Base-by-base conservation (phyloP, 805 yeast genomes). In the Ogataea zsoltii region DNA sequence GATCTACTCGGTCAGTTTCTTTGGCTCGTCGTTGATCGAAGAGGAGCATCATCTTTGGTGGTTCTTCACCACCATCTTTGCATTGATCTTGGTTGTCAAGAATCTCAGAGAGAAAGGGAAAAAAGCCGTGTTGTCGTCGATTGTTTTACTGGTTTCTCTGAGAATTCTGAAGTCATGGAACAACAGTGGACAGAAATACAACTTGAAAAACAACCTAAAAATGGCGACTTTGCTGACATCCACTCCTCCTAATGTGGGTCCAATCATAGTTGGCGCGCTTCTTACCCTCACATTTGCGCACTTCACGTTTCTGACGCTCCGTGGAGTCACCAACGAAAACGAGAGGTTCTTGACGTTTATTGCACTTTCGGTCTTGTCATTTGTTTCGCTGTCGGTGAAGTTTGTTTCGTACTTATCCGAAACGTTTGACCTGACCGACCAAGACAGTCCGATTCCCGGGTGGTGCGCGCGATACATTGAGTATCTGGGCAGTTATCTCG, bases 21-120 rank as follows among this genome's bases (percentile, higher is more conserved):
- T 91, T 67, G 96, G 91, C 10, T 88, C 95, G 49, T 91, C 96
- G 21, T 72, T 91, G 46, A 85, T 94, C 14, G 99, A 94, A 59
- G 99, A 94, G 63, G 99, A 94, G 60, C 96, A 94, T 60, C 97
- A 91, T 60, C 64, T 91, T 14, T 94, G 99, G 99, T 94, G 96
- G 88, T 86, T 88, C 82, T 68, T 77, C 17, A 61, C 77, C 0
- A 70, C 78, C 0, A 72, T 75, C 0, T 57, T 64, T 32, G 16
- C 57, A 4, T 41, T 56, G 0, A 35, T 50, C 9, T 31, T 58
- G 29, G 42, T 55, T 3, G 45, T 49, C 16, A 38, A 53, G 44
- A 46, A 60, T 3, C 13, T 51, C 7, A 46, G 46, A 13, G 28
- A 33, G 11, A 31, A 41, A 13, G 29, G 48, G 18, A 47, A 19